These are phyloP conservation scores for Cystofilobasidium ferigula DNA, from an alignment of 768 basidiomycete species.

Conservation along the genomic window DNA sequence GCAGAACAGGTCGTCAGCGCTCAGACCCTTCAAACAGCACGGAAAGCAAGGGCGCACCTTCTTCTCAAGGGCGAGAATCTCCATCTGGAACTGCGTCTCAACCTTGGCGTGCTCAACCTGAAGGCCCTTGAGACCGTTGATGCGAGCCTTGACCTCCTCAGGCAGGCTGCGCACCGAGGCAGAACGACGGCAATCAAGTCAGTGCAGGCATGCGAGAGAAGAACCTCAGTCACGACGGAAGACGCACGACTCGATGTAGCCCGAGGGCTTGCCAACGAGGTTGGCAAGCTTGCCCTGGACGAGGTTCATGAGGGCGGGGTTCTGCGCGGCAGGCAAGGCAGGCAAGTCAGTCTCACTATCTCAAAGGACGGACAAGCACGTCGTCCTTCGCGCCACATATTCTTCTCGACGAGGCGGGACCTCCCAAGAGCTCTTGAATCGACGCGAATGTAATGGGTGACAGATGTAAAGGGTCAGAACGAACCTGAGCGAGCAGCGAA, in stretches of 20 bases:
- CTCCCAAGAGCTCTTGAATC: neutral
- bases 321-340: slow-evolving; percentile 35
- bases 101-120: slow-evolving; percentile 83
- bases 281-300: slow-evolving; percentile 77
- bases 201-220: neutral
- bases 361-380: neutral
- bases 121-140: slow-evolving; percentile 88
- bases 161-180: slow-evolving; percentile 47
- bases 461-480: slow-evolving; percentile 32
- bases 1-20: neutral
- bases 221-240: neutral
- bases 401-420: slow-evolving; percentile 17
- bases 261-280: slow-evolving; percentile 81
- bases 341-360: neutral
- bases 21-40: neutral
- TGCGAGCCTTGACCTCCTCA: slow-evolving; percentile 61
- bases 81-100: slow-evolving; percentile 86
- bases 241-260: slow-evolving; percentile 66
- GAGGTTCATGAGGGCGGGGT: slow-evolving; percentile 62
- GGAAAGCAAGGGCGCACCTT: slow-evolving; percentile 50
- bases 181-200: neutral
- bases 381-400: slow-evolving; percentile 28
- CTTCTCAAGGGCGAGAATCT: slow-evolving; percentile 89
- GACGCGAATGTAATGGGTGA: neutral
- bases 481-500: slow-evolving; percentile 37